Evolutionary conservation across 1,284 basidiomycete genomes (phyloP).

Genomic region (Leccinum variabile): DNA sequence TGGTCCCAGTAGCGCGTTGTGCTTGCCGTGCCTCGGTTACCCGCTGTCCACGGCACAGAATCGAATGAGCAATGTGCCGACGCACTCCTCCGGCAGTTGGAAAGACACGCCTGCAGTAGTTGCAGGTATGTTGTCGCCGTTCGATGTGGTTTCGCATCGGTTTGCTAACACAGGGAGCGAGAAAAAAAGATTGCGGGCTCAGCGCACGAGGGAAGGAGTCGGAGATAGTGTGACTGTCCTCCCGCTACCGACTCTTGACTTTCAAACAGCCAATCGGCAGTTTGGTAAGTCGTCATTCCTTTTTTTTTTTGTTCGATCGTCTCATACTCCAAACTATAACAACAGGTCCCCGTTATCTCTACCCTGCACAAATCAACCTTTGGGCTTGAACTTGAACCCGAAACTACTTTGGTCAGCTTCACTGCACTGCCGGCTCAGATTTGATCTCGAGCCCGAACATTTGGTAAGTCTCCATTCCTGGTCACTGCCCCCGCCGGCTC

Average conservation of each 20-base stretch:
- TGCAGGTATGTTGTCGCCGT: no score
- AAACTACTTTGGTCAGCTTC: no score
- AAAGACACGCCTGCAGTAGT: neutral
- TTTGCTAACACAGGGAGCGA: no score
- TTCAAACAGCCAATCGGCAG: neutral
- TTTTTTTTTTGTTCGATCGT: neutral
- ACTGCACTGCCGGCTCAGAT: no score
- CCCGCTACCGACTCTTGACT: no score
- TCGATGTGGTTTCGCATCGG: no score
- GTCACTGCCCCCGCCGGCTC: neutral
- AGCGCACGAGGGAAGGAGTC: no score
- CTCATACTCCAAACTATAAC: neutral
- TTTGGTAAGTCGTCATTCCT: neutral
- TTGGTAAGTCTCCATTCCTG: neutral
- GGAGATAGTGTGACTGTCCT: no score
- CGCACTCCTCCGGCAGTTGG: neutral
- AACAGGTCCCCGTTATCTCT: neutral
- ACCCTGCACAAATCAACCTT: neutral
- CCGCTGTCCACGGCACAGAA: neutral
- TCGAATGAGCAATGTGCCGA: neutral
- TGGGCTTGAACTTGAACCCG: neutral
- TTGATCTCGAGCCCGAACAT: neutral
- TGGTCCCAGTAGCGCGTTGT: neutral
- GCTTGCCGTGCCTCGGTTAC: neutral
- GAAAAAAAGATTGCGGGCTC: no score